A percentile compares a stretch with the other conserved stretches of the same genome.
Evolutionary conservation across 176 grass and related monocot genomes (phyloP).

Genomic region (Triticum dicoccoides): DNA sequence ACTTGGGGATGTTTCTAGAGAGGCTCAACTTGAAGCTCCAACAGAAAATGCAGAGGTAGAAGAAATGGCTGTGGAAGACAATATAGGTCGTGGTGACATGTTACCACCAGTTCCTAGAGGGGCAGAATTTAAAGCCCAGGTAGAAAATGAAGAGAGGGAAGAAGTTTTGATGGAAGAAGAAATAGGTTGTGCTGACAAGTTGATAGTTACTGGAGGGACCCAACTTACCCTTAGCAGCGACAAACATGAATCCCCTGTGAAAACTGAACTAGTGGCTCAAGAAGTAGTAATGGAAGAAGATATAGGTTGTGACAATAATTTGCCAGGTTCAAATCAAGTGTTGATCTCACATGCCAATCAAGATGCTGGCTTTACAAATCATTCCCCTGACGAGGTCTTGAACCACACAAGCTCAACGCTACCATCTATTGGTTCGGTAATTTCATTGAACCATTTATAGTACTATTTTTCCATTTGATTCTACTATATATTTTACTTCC

Average conservation of each 20-base stretch:
- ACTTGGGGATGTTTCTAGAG: neutral
- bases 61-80: neutral
- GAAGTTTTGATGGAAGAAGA: neutral
- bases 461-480: neutral
- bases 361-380: slow-evolving; percentile 14
- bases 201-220: neutral
- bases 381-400: neutral
- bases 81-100: neutral
- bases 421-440: slow-evolving; percentile 28
- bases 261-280: neutral
- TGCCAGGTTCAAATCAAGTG: neutral
- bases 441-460: neutral
- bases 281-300: neutral
- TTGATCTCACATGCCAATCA: neutral
- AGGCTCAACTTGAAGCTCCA: neutral
- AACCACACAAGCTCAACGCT: neutral
- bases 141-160: neutral
- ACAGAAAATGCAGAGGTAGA: neutral
- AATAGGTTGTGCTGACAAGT: neutral
- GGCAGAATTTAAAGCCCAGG: neutral
- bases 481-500: neutral
- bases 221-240: neutral
- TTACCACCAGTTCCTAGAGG: neutral
- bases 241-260: neutral
- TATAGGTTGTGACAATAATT: neutral